phyloP scores from a whole-genome alignment of 2,329 filamentous ascomycete genomes.

The Alternaria conjuncta region DNA sequence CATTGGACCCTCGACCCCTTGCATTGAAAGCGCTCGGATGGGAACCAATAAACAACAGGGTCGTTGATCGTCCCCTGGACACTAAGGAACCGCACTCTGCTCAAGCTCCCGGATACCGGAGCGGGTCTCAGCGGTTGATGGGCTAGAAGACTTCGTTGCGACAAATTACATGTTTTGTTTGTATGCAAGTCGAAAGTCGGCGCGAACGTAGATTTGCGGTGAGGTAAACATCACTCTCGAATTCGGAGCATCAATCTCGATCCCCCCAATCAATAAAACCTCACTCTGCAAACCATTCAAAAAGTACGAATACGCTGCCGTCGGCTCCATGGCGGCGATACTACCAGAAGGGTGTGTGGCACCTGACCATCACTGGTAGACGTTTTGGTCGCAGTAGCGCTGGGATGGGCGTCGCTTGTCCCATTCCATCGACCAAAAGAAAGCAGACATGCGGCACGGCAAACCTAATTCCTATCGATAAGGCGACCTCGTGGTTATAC shows the following conservation, averaged over 20 bases:
- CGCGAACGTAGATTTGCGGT: neutral
- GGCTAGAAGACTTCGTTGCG: neutral
- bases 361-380: conserved; percentile 2
- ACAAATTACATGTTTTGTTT: neutral
- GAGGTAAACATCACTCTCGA: neutral
- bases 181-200: neutral
- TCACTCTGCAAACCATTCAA: neutral
- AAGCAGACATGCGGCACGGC: conserved; percentile 10
- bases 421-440: conserved; percentile 5
- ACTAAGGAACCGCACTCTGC: neutral
- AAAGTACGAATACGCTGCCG: neutral
- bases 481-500: neutral
- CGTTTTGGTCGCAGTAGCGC: conserved; percentile 7
- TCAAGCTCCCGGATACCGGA: neutral
- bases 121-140: neutral
- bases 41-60: conserved; percentile 3
- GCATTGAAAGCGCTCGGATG: conserved; percentile 5
- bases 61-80: neutral
- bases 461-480: conserved; percentile 11
- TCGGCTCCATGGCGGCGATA: conserved; percentile 9
- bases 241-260: neutral
- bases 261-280: neutral
- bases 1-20: conserved; percentile 12
- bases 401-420: conserved; percentile 7
- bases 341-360: conserved; percentile 1